Evolutionary conservation across 1,284 basidiomycete species (phyloP), one percentile per base, ranked within the genome.

Genomic region (Moniliophthora roreri): DNA sequence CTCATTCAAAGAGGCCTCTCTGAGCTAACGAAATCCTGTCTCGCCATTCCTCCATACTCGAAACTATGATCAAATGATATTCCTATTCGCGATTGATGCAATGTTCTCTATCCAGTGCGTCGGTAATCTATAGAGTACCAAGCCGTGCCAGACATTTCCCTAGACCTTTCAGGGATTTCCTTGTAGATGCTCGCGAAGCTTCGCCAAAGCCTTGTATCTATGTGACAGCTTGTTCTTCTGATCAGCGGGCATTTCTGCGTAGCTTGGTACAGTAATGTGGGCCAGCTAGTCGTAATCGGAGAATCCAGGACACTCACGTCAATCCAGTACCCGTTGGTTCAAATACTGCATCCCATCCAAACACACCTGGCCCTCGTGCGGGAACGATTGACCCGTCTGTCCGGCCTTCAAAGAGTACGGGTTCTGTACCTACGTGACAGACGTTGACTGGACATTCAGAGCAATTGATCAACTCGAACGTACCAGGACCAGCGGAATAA

Each of bases 331-430:
- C 86, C 45, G 85, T 79, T 0, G 89, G 87, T 69, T 96, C 84
- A 66, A 99, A 97, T 4, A 93, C 75, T 0, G 95, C 81, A 71
- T 98, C 95, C 97, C 96, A 98, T 15, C 84, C 95, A 72, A 89
- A 97, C 20, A 81, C 70, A 15, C 76, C 75, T 0, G 85, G 81
- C 0, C 96, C 96, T 45, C 95, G 75, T 0, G 95, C 81, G 21
- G 85, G 84, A 0, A 99, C 97, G 50, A 99, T 95, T 20, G 73
- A 78, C 1, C 96, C 96, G 42, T 92, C 84, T 1, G 95, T 98
- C 18, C 80, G 78, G 0, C 96, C 96, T 66, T 98, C 95, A 59
- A 99, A 98, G n/a, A 98, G 69, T 49, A 94, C 76, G 1, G 90
- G 86, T 51, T 92, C 89, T 2, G 78, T 65, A 13, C 73, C 76